phyloP scores from a whole-genome alignment of 2,329 filamentous ascomycete genomes.

The Diaporthe amygdali region DNA sequence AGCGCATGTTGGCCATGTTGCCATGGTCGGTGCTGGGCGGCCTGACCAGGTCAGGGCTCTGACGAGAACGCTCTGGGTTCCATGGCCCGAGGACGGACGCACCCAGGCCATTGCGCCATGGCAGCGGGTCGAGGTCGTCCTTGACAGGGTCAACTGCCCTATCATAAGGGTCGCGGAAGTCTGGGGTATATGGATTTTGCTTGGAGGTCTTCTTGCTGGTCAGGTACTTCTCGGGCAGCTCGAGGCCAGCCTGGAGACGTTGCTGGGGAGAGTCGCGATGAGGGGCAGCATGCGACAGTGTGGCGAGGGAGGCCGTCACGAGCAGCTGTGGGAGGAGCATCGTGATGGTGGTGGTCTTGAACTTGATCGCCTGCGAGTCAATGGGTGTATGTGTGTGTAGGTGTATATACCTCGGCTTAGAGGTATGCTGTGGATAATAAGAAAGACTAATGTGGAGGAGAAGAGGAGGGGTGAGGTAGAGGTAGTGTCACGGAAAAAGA shows the following conservation, averaged over 20 bases:
- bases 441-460: not conserved
- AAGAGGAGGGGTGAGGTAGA: not conserved
- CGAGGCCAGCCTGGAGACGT: constrained; percentile 55
- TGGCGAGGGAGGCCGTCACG: constrained; percentile 29
- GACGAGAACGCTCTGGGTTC: constrained; percentile 69
- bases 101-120: constrained; percentile 68
- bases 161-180: constrained; percentile 66
- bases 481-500: not conserved
- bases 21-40: constrained; percentile 78
- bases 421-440: not conserved
- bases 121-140: constrained; percentile 66
- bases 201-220: constrained; percentile 35
- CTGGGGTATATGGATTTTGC: constrained; percentile 62
- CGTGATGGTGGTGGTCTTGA: not conserved
- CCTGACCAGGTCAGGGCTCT: constrained; percentile 74
- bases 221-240: constrained; percentile 48
- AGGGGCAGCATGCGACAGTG: constrained; percentile 33
- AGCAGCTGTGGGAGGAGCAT: constrained; percentile 24
- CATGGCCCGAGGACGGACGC: constrained; percentile 72
- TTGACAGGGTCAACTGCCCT: constrained; percentile 65
- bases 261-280: constrained; percentile 58
- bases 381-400: not conserved
- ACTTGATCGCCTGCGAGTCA: constrained; percentile 7
- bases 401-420: not conserved
- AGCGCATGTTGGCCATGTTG: constrained; percentile 73